phyloP scores from a whole-genome alignment of 345 rosid species.

The Pugionium cornutum region DNA sequence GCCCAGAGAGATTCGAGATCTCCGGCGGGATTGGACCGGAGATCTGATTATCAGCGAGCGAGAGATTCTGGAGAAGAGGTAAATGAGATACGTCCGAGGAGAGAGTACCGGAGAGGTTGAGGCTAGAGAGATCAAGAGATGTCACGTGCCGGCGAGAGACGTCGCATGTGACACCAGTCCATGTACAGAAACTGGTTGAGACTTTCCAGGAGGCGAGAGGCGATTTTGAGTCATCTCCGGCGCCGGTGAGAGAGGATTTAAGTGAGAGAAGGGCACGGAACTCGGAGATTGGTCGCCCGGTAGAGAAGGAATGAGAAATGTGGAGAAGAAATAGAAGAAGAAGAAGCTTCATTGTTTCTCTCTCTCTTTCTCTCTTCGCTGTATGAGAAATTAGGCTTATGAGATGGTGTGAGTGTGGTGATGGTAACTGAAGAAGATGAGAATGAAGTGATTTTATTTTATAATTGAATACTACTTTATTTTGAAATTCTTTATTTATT shows the following conservation, averaged over 20 bases:
- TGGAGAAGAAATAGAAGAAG: constrained; percentile 49
- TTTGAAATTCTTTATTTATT: constrained; percentile 2
- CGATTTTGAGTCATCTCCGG: constrained; percentile 46
- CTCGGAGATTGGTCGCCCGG: constrained; percentile 55
- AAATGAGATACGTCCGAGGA: constrained; percentile 62
- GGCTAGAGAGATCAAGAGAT: constrained; percentile 60
- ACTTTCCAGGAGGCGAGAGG: constrained; percentile 69
- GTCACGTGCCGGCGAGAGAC: constrained; percentile 58
- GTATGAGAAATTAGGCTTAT: constrained; percentile 33
- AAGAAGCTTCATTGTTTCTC: constrained; percentile 50
- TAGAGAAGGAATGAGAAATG: constrained; percentile 44
- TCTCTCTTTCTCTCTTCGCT: constrained; percentile 13
- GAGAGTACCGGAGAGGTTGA: constrained; percentile 71
- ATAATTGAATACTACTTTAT: constrained; percentile 28
- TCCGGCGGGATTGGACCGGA: constrained; percentile 71
- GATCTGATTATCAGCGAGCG: constrained; percentile 58
- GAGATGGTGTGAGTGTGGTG: constrained; percentile 21
- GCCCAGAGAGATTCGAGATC: constrained; percentile 58
- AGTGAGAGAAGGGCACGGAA: constrained; percentile 67
- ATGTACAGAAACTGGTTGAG: constrained; percentile 54
- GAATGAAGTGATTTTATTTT: constrained; percentile 46
- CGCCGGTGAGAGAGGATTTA: constrained; percentile 63
- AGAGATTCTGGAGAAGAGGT: constrained; percentile 59
- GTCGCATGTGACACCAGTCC: constrained; percentile 77
- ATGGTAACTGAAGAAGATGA: constrained; percentile 28